Evolutionary conservation across 1,284 basidiomycete species (phyloP), one percentile per base, ranked within the genome.

Genomic region (Leccinum insolens): DNA sequence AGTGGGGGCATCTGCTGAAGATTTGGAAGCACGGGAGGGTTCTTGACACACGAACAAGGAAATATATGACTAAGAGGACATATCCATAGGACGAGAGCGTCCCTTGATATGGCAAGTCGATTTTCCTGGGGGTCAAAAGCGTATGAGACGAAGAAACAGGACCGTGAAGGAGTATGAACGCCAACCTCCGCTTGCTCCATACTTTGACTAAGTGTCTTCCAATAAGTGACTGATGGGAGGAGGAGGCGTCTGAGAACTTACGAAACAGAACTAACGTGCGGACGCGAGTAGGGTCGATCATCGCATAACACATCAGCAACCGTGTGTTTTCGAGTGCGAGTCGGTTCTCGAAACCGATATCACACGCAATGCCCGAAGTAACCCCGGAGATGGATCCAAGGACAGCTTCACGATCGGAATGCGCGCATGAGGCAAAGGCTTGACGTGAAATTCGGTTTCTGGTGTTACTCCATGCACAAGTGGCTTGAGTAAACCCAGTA

Each of bases 391-490:
- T 17, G 96, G 93, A 73, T 96, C 91, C 64, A 98, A 88, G 57
- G 92, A 95, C 67, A 99, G 87, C 83, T 99, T 99, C 78, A 99
- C 95, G 80, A 99, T 99, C 28, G 97, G 97, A 84, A 99, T 99
- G 73, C 97, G 91, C 17, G 97, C 97, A 81, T 97, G 94, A 6
- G 97, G 96, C 46, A 99, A 84, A 14, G 96, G 93, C 81, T 99
- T 98, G 82, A 99, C 96, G 76, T 92, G 93, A 79, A 99, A 99
- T 80, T 98, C 96, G 58, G 97, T 99, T 83, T 99, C 96, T 92
- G 58, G 59, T 7, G 25, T 11, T n/a, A 41, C 49, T 39, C 6
- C 49, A 64, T 73, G 67, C 73, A 63, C 64, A 66, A 3, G 46
- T 37, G 14, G 61, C 62, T 41, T 12, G 61, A 41, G 15, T n/a